These are phyloP conservation scores for Rosa chinensis DNA, from an alignment of 306 rosid genomes.

Conservation along the genomic window DNA sequence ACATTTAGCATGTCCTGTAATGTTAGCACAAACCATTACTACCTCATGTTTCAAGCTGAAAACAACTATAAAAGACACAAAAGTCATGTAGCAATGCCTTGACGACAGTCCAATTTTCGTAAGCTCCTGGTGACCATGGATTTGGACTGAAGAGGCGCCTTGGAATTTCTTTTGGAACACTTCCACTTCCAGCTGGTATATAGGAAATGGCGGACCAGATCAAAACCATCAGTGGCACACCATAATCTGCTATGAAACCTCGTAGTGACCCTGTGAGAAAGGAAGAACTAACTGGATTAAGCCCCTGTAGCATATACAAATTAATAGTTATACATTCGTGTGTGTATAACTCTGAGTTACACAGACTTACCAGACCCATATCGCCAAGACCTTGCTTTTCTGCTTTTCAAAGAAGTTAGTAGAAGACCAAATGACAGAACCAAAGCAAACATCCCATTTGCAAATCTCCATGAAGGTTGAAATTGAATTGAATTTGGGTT, in stretches of 20 bases:
- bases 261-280: constrained; percentile 54
- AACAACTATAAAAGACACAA: not conserved
- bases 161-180: constrained; percentile 66
- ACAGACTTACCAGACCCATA: constrained; percentile 63
- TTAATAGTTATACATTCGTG: not conserved
- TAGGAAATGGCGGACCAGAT: constrained; percentile 74
- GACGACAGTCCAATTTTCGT: constrained; percentile 72
- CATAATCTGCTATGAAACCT: constrained; percentile 78
- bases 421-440: constrained; percentile 76
- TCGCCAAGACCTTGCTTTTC: constrained; percentile 81
- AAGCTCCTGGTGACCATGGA: constrained; percentile 82
- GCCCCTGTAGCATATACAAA: not conserved
- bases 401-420: constrained; percentile 63
- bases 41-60: constrained; percentile 11
- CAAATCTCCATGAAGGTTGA: constrained; percentile 82
- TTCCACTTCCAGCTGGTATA: constrained; percentile 52
- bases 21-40: constrained; percentile 18
- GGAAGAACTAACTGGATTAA: not conserved
- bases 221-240: constrained; percentile 76
- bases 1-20: constrained; percentile 77
- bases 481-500: constrained; percentile 48
- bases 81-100: constrained; percentile 41
- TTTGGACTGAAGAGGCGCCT: constrained; percentile 86
- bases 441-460: constrained; percentile 84
- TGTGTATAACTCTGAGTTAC: not conserved